Conservation (phyloP, 768 basidiomycete species). For the Leccinellum rugosiceps region DNA sequence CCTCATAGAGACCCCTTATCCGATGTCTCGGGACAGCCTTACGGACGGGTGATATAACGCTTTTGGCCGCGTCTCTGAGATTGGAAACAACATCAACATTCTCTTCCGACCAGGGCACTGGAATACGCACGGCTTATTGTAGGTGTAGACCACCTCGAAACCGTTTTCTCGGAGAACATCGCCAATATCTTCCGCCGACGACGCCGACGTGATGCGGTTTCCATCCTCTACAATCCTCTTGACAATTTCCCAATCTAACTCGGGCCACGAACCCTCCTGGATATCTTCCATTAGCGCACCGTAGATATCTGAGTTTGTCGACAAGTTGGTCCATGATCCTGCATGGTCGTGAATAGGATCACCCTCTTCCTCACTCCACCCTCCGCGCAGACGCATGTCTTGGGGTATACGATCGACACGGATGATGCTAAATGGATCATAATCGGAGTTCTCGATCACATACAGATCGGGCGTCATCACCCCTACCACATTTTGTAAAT, state of each 20-base stretch:
- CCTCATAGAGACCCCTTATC: slow-evolving; percentile 39
- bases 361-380: background rate
- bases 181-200: slow-evolving; percentile 30
- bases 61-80: slow-evolving; percentile 27
- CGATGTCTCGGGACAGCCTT: slow-evolving; percentile 33
- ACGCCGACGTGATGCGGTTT: slow-evolving; percentile 15
- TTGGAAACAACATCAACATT: background rate
- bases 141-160: slow-evolving; percentile 41
- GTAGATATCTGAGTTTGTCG: background rate
- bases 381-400: background rate
- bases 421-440: background rate
- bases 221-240: slow-evolving; percentile 21
- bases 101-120: background rate
- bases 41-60: slow-evolving; percentile 33
- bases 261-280: background rate
- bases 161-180: slow-evolving; percentile 36
- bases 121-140: slow-evolving; percentile 7
- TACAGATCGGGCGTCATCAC: background rate
- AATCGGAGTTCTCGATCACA: background rate
- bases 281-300: background rate
- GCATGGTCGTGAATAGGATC: background rate
- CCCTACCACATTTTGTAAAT: slow-evolving; percentile 7
- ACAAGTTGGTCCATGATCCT: background rate
- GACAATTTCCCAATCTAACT: slow-evolving; percentile 3
- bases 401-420: background rate